A percentile compares a stretch with the other conserved stretches of the same genome.
phyloP scores from a whole-genome alignment of 2,329 filamentous ascomycete species.

The Exophiala sp. region DNA sequence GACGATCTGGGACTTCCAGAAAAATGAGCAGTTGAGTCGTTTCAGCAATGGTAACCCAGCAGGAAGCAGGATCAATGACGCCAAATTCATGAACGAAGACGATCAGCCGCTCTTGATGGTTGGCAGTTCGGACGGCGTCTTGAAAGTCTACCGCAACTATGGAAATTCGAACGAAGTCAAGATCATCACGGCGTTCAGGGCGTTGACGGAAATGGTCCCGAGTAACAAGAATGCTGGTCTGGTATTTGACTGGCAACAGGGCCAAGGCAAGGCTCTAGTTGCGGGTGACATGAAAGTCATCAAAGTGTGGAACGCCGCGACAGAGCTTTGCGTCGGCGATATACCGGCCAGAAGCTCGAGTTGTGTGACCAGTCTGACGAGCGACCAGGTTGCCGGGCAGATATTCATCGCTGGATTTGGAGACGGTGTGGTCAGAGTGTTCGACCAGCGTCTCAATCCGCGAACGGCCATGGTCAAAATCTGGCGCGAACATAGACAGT shows the following conservation, averaged over 20 bases:
- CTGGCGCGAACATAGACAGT: constrained; percentile 94
- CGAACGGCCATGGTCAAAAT: constrained; percentile 92
- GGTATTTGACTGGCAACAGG: constrained; percentile 98
- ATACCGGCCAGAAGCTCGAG: constrained; percentile 92
- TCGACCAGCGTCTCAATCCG: constrained; percentile 79
- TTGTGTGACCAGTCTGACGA: constrained; percentile 92
- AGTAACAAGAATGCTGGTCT: constrained; percentile 93
- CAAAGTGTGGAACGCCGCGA: constrained; percentile 90
- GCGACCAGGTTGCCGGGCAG: constrained; percentile 95
- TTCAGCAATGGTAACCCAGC: constrained; percentile 94
- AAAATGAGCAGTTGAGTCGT: constrained; percentile 67
- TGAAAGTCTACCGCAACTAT: constrained; percentile 91
- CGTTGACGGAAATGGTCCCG: constrained; percentile 86
- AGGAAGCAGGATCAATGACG: constrained; percentile 87
- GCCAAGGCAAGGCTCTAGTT: constrained; percentile 90
- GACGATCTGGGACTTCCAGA: constrained; percentile 89
- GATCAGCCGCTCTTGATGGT: constrained; percentile 93
- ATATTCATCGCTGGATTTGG: constrained; percentile 95
- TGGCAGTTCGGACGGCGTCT: constrained; percentile 88
- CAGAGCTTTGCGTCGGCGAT: constrained; percentile 81
- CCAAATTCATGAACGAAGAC: constrained; percentile 97
- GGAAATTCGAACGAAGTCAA: constrained; percentile 73
- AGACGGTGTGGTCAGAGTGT: constrained; percentile 89
- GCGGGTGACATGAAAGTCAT: constrained; percentile 95
- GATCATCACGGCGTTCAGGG: constrained; percentile 86